Base-by-base conservation (phyloP, 306 rosid genomes). In the Corylus heterophylla region DNA sequence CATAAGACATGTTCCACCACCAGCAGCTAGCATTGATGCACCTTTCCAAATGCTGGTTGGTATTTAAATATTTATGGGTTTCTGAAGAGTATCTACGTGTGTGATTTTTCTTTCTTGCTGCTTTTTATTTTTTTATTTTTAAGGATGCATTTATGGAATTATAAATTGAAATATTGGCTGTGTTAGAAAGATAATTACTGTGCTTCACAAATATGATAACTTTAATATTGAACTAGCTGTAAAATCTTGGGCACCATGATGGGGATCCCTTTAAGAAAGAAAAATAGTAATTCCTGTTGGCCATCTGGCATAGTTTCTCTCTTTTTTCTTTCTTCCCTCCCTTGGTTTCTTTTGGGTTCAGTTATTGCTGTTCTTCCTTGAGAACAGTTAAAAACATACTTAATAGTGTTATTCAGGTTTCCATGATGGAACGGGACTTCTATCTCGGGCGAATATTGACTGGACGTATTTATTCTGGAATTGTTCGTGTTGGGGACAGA, bases 41-140 rank as follows among this genome's bases (percentile, higher is more conserved):
- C 98, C 98, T 84, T 95, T 95, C 79, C 96, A 93, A 63, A 95
- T 95, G 99, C 90, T 95, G 99, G 99, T 95, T 87, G 81, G 97
- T 87, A 81, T 89, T 88, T 76, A 44, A 31, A 71, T 49, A 47
- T 80, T 77, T 17, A 54, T 45, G 48, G 59, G 17, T 56, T 76
- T 81, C 75, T 76, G 49, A 17, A 17, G 54, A 18, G 37, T 52
- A 31, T 27, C 31, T 29, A 1, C 3, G 2, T 54, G 44, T 76
- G 50, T 83, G 74, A 64, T 72, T 83, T 79, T 54, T 62, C 81
- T 68, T 82, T 73, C 71, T 69, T 79, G 81, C 45, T 73, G 71
- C 55, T 45, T 22, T 74, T 78, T 77, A 20, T 67, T 79, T 51
- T 45, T 64, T 76, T 74, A 27, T 77, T 72, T 68, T 52, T 37